Evolutionary conservation across 495 filamentous ascomycete species (phyloP).

Genomic region (Hyaloscypha bicolor): DNA sequence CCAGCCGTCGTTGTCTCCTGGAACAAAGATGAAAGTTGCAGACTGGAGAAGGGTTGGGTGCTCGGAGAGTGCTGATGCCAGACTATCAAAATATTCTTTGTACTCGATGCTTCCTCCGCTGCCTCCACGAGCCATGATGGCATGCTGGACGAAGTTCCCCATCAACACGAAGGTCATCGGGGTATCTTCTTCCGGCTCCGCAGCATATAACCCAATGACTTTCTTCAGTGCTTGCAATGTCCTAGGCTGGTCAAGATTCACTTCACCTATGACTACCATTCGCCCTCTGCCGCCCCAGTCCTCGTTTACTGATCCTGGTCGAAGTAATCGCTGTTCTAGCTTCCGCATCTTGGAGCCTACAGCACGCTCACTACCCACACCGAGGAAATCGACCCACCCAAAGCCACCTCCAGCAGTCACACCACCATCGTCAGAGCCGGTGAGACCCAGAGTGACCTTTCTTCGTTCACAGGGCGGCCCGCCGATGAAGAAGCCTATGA

Average conservation of each 20-base stretch:
- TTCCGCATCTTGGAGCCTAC: constrained; percentile 80
- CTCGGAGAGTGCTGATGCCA: constrained; percentile 81
- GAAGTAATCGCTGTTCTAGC: constrained; percentile 49
- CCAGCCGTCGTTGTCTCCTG: constrained; percentile 97
- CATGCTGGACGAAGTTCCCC: constrained; percentile 80
- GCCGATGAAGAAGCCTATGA: constrained; percentile 85
- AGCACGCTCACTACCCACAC: constrained; percentile 86
- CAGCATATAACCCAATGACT: constrained; percentile 69
- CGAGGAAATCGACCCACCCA: constrained; percentile 96
- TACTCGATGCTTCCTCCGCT: constrained; percentile 83
- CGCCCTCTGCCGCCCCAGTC: constrained; percentile 46
- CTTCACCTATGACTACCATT: constrained; percentile 75
- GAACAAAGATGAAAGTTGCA: constrained; percentile 87
- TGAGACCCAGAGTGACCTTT: constrained; percentile 73
- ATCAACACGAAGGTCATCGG: constrained; percentile 79
- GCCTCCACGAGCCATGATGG: constrained; percentile 65
- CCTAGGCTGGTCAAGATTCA: constrained; percentile 80
- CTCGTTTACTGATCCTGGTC: constrained; percentile 25
- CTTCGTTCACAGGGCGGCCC: constrained; percentile 89
- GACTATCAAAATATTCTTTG: constrained; percentile 88
- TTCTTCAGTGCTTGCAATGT: constrained; percentile 76
- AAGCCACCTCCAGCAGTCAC: constrained; percentile 74
- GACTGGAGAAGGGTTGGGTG: constrained; percentile 79
- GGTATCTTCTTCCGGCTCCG: constrained; percentile 60
- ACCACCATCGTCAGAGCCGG: constrained; percentile 47